Evolutionary conservation across 2,329 filamentous ascomycete species (phyloP), one percentile per base, ranked within the genome.

Genomic region (Paradendryphiella salina): DNA sequence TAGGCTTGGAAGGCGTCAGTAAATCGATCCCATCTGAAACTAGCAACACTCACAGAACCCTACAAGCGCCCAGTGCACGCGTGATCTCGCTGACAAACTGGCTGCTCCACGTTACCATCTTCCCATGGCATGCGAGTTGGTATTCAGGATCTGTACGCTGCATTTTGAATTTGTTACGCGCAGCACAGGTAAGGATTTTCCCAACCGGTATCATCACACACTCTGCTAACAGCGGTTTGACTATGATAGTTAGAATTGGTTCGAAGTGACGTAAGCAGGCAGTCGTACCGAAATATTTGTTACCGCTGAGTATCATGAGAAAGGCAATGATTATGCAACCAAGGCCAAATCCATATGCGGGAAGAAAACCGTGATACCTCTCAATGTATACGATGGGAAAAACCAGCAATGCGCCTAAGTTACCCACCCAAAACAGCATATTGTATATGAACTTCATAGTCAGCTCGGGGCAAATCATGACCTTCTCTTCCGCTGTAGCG

Each of bases 401-500:
- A 46, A 83, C 76, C 0, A 83, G 87, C 5, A 91, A 76, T 1
- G 85, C 82, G n/a, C 87, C 88, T 13, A 90, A 60, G 71, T 90
- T 90, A 66, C 65, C 66, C 9, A 70, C 37, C 74, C 73, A 76
- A 48, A 73, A 77, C 46, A 69, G 72, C 1, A 73, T 41, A 37
- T 71, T 73, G 59, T 72, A 76, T 11, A 76, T 73, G 52, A 70
- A 75, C 39, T 71, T 66, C 0, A 75, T 46, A 0, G 73, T 75
- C 4, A 72, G 57, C 5, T 66, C 52, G 13, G 66, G 60, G 36
- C 72, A 67, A 1, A 58, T 63, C n/a, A 74, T 46, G n/a, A 73
- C 71, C 31, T 44, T 47, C 43, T 73, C 66, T n/a, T 70, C 70
- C 63, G 33, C 66, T 61, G 3, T 62, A 17, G 42, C 20, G 5